These are phyloP conservation scores for Sergeia podlipaevii DNA, from an alignment of 208 protist species.

Conservation along the genomic window DNA sequence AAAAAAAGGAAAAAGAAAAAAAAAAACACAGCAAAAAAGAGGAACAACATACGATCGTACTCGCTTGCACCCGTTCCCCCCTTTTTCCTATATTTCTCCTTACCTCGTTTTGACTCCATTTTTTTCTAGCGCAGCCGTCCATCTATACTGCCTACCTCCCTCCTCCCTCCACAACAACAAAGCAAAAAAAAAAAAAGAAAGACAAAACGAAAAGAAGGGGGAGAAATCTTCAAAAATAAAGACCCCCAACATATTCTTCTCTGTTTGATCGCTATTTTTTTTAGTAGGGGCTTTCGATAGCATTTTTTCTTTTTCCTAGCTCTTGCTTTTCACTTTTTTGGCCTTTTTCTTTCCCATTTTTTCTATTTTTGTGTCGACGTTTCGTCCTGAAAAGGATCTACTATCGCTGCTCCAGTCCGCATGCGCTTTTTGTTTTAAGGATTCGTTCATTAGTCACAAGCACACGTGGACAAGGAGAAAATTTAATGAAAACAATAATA, in stretches of 20 bases:
- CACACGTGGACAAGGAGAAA: slow-evolving; percentile 6
- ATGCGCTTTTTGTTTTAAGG: slow-evolving; percentile 7
- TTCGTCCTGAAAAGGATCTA: no score
- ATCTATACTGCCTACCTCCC: not conserved
- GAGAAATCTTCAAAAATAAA: slow-evolving; percentile 3
- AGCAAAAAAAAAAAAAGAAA: not conserved
- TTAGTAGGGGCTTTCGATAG: no score
- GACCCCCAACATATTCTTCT: not conserved
- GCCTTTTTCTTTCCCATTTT: no score
- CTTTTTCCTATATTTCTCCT: slow-evolving; percentile 8
- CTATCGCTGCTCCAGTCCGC: no score
- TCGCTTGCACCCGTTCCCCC: not conserved
- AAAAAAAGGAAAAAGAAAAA: slow-evolving; percentile 6
- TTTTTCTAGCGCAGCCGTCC: not conserved
- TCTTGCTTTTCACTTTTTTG: not conserved
- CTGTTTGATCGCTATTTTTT: no score
- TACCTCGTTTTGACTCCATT: not conserved
- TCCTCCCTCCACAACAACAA: no score
- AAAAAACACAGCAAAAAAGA: slow-evolving; percentile 2
- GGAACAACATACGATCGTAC: slow-evolving; percentile 3
- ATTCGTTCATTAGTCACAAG: no score
- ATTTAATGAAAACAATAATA: slow-evolving; percentile 7
- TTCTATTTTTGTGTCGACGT: no score
- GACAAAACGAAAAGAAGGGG: not conserved
- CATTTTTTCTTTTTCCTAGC: slow-evolving; percentile 6